Evolutionary conservation across 1,139 yeast genomes (phyloP).

Genomic region (Lodderomyces jiufengensis): DNA sequence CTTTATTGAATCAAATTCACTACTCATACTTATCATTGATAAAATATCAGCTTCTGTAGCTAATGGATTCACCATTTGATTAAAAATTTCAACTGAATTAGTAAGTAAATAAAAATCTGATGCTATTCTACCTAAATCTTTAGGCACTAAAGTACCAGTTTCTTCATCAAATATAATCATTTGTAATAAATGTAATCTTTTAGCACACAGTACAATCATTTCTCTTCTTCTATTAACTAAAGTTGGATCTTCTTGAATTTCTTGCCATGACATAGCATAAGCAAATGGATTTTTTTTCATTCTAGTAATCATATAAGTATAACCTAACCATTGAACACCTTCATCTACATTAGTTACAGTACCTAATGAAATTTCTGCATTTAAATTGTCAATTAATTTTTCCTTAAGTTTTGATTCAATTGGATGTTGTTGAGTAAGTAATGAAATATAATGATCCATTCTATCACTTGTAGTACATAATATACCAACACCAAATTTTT

Average conservation of each 20-base stretch:
- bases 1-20: constrained; percentile 89
- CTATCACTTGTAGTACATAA: constrained; percentile 79
- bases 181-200: constrained; percentile 75
- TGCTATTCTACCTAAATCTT: constrained; percentile 91
- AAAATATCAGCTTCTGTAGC: constrained; percentile 93
- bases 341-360: constrained; percentile 93
- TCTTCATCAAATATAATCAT: constrained; percentile 92
- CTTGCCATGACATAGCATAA: constrained; percentile 91
- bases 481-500: constrained; percentile 88
- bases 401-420: constrained; percentile 81
- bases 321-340: constrained; percentile 95
- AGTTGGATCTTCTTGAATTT: constrained; percentile 77
- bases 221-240: constrained; percentile 69
- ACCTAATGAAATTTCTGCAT: constrained; percentile 94
- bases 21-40: constrained; percentile 86
- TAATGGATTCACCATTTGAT: constrained; percentile 73
- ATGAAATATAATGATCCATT: constrained; percentile 80
- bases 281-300: constrained; percentile 93
- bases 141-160: constrained; percentile 74
- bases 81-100: constrained; percentile 85
- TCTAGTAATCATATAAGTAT: constrained; percentile 88
- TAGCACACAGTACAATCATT: constrained; percentile 76
- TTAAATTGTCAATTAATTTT: constrained; percentile 83
- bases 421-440: constrained; percentile 93
- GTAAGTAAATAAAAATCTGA: constrained; percentile 88